Conservation (phyloP, 2,329 filamentous ascomycete species). For the Trichocomaceae sp. region DNA sequence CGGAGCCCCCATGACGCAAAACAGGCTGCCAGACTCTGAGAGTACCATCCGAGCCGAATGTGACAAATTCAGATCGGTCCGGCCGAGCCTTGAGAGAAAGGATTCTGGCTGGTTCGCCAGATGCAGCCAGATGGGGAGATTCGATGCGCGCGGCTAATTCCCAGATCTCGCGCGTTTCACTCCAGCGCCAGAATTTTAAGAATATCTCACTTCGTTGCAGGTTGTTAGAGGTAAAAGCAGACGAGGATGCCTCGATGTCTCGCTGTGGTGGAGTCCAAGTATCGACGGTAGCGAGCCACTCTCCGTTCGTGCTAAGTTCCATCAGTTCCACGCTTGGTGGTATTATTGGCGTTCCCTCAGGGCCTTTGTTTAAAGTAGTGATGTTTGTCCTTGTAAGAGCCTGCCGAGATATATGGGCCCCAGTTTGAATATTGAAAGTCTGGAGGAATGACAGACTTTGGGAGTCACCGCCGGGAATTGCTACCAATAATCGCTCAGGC, state of each 20-base stretch:
- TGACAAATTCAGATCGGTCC: conserved; percentile 65
- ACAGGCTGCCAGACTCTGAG: conserved; percentile 78
- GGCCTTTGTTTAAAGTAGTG: conserved; percentile 70
- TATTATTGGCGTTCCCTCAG: conserved; percentile 62
- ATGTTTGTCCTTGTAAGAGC: conserved; percentile 81
- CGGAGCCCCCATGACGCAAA: conserved; percentile 60
- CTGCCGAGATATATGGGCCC: conserved; percentile 75
- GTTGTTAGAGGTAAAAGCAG: conserved; percentile 33
- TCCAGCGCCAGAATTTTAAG: conserved; percentile 84
- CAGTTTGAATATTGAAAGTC: conserved; percentile 74
- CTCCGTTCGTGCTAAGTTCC: conserved; percentile 69
- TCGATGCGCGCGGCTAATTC: conserved; percentile 78
- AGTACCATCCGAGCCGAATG: conserved; percentile 71
- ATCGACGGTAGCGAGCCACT: conserved; percentile 87
- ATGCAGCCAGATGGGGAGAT: conserved; percentile 62
- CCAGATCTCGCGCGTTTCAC: conserved; percentile 51
- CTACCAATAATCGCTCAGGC: conserved; percentile 60
- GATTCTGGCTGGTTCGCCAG: conserved; percentile 50
- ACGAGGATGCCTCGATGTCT: conserved; percentile 57
- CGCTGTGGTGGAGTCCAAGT: conserved; percentile 72
- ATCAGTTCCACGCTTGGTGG: conserved; percentile 74
- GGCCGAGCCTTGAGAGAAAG: conserved; percentile 70
- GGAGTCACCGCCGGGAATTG: conserved; percentile 48
- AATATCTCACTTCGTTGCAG: conserved; percentile 60
- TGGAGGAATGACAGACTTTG: conserved; percentile 59